Evolutionary conservation across 2,329 filamentous ascomycete species (phyloP), one percentile per base, ranked within the genome.

Genomic region (Fusarium sp.): DNA sequence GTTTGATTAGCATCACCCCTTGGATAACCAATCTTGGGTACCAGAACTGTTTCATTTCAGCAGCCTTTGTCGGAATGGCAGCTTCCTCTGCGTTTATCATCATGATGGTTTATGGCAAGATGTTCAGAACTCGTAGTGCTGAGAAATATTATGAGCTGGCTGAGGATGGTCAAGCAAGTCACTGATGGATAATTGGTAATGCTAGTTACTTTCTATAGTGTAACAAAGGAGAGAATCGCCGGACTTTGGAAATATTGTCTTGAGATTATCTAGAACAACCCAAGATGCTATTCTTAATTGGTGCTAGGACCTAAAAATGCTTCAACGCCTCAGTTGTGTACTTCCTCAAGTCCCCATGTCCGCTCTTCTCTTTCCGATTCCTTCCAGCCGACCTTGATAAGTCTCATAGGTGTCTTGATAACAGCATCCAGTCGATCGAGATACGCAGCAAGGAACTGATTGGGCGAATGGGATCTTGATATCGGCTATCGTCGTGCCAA

Each of bases 91-190:
- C 82, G 15, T 82, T 84, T 72, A 77, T 88, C 9, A 55, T 84
- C 1, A 84, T 89, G 73, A 83, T 89, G 15, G 85, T 82, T 70
- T 89, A 81, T 67, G 88, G 88, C 4, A 82, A 82, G 69, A 39
- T 24, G 9, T 57, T 81, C 15, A 50, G 55, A 50, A 0, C 85
- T 83, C 63, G 67, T 77, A 78, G 72, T 48, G 67, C 73, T 8
- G n/a, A 24, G 10, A 71, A 59, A 39, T 77, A 75, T 38, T 45
- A 42, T 30, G 18, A 66, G 20, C 50, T 75, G 13, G 55, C 54
- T 2, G 54, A 54, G 30, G 50, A 42, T 17, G 63, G 53, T 7
- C 42, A 53, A n/a, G 32, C 2, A 26, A 22, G 32, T 4, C 45
- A 53, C 8, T 60, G 22, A 53, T 28, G 2, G 28, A 26, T 14